Conservation (phyloP, 2,329 filamentous ascomycete species). For the Claviceps monticola region DNA sequence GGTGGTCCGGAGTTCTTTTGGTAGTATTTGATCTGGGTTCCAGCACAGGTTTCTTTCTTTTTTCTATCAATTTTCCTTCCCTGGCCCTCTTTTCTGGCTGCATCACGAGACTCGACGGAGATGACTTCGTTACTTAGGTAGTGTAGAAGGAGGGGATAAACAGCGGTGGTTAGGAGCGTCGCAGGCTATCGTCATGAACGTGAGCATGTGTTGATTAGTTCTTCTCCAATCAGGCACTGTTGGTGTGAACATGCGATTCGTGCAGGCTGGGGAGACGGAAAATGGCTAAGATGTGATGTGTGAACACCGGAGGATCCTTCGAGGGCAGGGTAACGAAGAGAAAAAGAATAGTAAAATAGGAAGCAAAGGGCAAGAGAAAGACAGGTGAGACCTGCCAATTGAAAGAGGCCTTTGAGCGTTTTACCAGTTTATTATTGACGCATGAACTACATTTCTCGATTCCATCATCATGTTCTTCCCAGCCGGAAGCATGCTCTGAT, state of each 20-base stretch:
- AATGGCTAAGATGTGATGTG: not conserved
- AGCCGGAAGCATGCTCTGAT: slow-evolving; percentile 18
- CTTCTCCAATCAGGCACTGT: not conserved
- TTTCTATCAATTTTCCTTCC: not conserved
- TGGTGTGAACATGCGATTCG: not conserved
- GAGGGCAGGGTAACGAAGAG: not conserved
- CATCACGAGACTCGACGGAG: not conserved
- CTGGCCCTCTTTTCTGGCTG: slow-evolving; percentile 12
- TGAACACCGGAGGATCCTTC: not conserved
- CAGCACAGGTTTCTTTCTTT: not conserved
- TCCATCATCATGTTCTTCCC: slow-evolving; percentile 3
- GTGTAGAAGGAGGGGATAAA: not conserved
- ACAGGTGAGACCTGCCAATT: not conserved
- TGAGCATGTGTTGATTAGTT: not conserved
- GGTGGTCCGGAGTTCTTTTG: slow-evolving; percentile 32
- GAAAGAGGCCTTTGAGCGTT: slow-evolving; percentile 7
- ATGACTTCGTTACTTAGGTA: slow-evolving; percentile 2
- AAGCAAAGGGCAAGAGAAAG: not conserved
- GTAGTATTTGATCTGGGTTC: slow-evolving; percentile 4
- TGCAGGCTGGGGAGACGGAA: not conserved
- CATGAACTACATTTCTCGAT: slow-evolving; percentile 14
- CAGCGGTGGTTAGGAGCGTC: not conserved
- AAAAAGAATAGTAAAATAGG: not conserved
- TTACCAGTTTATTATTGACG: slow-evolving; percentile 21
- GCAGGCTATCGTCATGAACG: not conserved